phyloP scores from a whole-genome alignment of 768 basidiomycete species.

The Floccularia luteovirens region DNA sequence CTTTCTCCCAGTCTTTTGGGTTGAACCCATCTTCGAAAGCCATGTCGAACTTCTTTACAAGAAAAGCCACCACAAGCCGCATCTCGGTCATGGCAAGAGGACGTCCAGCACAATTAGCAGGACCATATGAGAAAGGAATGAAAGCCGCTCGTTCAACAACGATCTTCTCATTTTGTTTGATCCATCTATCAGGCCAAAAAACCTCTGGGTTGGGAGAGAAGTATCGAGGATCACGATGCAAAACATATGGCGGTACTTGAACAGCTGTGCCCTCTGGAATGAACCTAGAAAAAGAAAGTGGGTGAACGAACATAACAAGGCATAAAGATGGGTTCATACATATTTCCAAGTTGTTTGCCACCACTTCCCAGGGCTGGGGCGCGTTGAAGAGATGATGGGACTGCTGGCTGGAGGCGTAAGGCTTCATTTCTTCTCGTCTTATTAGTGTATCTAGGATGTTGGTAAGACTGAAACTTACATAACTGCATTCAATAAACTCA shows the following conservation, averaged over 20 bases:
- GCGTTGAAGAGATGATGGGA: conserved; percentile 24
- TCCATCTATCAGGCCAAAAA: conserved; percentile 32
- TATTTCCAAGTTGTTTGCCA: conserved; percentile 17
- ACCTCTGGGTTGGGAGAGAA: conserved; percentile 28
- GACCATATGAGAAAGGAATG: conserved; percentile 34
- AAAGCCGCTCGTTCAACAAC: conserved; percentile 19
- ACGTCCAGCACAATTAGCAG: conserved; percentile 42
- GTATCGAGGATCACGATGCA: conserved; percentile 29
- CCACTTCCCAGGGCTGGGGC: conserved; percentile 20
- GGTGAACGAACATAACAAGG: background rate
- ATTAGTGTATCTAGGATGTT: background rate
- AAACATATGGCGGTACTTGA: conserved; percentile 24
- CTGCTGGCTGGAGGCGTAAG: conserved; percentile 27
- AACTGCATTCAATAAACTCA: conserved; percentile 23
- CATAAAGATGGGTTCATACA: conserved; percentile 9
- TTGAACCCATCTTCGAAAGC: conserved; percentile 17
- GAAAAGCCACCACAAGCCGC: conserved; percentile 17
- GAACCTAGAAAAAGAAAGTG: conserved; percentile 14
- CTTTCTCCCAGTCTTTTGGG: conserved; percentile 15
- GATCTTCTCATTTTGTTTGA: conserved; percentile 11
- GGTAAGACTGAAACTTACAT: conserved; percentile 18
- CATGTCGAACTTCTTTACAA: conserved; percentile 22
- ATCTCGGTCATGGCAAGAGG: conserved; percentile 26
- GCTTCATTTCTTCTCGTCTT: conserved; percentile 22
- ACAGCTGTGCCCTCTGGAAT: conserved; percentile 32